A percentile compares a stretch with the other conserved stretches of the same genome.
Conservation (phyloP, 768 basidiomycete species). For the Fomitopsis serialis region DNA sequence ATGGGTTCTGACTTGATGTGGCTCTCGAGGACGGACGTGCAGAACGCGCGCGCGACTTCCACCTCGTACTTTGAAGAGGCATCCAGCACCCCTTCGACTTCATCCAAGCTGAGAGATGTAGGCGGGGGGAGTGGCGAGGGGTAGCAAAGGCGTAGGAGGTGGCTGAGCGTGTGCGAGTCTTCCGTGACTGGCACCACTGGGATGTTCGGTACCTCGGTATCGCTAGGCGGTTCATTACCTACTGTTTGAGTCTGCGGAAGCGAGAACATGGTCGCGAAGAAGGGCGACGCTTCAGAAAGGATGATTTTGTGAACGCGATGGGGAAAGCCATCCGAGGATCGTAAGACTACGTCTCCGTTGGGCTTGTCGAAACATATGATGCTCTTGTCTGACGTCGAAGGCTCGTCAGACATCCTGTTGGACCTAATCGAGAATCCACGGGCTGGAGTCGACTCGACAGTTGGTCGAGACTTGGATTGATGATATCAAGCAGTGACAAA, state of each 20-base stretch:
- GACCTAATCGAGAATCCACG: no score
- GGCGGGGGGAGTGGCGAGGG: conserved; percentile 21
- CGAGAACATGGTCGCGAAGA: conserved; percentile 14
- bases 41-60: background rate
- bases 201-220: background rate
- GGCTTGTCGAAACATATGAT: conserved; percentile 1
- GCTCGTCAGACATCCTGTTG: background rate
- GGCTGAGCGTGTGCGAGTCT: conserved; percentile 6
- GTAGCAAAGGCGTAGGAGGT: conserved; percentile 23
- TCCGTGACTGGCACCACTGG: conserved; percentile 2
- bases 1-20: background rate
- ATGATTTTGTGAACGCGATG: conserved; percentile 11
- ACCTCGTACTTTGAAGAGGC: conserved; percentile 59
- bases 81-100: conserved; percentile 43
- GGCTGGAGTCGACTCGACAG: no score
- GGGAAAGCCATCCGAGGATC: conserved; percentile 12
- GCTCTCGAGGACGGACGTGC: background rate
- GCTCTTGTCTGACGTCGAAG: background rate
- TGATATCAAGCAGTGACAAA: no score
- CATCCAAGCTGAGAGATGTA: conserved; percentile 32
- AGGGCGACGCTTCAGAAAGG: conserved; percentile 10
- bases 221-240: background rate
- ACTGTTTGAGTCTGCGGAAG: conserved; percentile 19
- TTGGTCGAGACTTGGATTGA: no score
- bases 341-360: conserved; percentile 9